Evolutionary conservation across 306 rosid species (phyloP).

Genomic region (Vigna mungo): DNA sequence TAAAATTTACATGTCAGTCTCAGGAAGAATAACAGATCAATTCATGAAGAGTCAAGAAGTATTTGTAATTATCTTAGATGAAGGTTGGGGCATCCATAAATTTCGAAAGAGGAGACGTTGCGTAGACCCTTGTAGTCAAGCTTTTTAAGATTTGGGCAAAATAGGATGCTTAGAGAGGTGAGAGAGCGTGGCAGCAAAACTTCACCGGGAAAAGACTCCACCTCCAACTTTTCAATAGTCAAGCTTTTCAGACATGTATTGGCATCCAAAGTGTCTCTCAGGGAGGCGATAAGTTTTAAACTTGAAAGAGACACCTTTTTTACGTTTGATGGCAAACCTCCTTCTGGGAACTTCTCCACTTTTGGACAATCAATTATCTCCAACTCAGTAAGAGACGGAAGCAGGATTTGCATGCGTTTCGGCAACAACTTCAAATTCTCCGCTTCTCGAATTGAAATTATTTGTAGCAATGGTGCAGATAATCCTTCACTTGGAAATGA

Average conservation of each 20-base stretch:
- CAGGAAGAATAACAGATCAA: too few relatives aligned
- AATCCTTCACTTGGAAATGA: background rate
- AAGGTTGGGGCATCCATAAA: background rate
- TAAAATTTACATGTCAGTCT: too few relatives aligned
- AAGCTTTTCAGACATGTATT: background rate
- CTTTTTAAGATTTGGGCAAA: background rate
- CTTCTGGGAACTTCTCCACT: background rate
- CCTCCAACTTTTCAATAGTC: background rate
- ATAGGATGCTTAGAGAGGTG: background rate
- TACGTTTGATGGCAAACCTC: background rate
- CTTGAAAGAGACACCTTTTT: background rate
- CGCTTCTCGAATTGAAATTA: background rate
- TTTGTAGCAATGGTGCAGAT: background rate
- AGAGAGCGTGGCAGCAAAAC: background rate
- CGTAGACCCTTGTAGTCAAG: background rate
- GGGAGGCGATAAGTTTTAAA: background rate
- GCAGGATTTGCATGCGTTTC: background rate
- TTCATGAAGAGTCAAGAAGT: too few relatives aligned
- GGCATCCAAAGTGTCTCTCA: background rate
- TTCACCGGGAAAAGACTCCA: background rate
- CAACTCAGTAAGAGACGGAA: background rate
- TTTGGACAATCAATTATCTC: background rate
- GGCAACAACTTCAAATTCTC: background rate
- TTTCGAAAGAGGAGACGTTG: background rate
- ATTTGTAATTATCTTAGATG: too few relatives aligned